phyloP scores from a whole-genome alignment of 176 grass and related monocot genomes.

The Cenchrus purpureus region DNA sequence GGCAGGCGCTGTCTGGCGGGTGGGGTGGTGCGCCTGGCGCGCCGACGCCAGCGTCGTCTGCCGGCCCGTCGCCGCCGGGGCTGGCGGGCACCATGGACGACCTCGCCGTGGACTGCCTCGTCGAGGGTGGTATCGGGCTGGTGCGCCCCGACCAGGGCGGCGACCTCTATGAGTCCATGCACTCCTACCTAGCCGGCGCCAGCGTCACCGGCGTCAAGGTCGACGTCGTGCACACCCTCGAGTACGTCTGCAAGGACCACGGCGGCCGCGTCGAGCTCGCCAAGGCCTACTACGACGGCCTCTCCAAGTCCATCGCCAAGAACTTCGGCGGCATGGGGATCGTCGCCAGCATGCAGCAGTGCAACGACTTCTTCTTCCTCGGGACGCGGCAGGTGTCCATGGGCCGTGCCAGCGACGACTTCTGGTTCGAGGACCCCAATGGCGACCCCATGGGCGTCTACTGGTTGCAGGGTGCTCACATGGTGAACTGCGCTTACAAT shows the following conservation, averaged over 20 bases:
- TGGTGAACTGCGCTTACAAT: no score
- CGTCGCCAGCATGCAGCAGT: slow-evolving; percentile 90
- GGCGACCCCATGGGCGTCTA: no score
- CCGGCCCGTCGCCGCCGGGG: background rate
- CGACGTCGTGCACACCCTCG: slow-evolving; percentile 69
- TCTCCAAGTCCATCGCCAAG: slow-evolving; percentile 49
- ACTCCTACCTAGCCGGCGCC: slow-evolving; percentile 60
- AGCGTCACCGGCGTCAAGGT: slow-evolving; percentile 79
- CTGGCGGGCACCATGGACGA: slow-evolving; percentile 64
- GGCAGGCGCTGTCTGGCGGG: slow-evolving; percentile 70
- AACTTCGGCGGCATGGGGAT: slow-evolving; percentile 63
- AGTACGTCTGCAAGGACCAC: slow-evolving; percentile 60
- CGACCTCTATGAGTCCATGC: slow-evolving; percentile 55
- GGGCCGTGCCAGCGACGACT: slow-evolving; percentile 49
- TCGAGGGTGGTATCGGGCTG: slow-evolving; percentile 56
- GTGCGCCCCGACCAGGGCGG: slow-evolving; percentile 45
- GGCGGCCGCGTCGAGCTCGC: slow-evolving; percentile 68
- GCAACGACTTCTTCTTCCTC: slow-evolving; percentile 81
- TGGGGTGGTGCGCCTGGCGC: slow-evolving; percentile 64
- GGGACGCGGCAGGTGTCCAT: slow-evolving; percentile 43
- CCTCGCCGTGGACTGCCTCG: slow-evolving; percentile 63
- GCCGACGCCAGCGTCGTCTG: no score
- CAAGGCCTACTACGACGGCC: slow-evolving; percentile 60
- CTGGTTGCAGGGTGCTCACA: no score
- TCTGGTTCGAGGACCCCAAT: slow-evolving; percentile 61